Conservation (phyloP, 495 filamentous ascomycete genomes). For the Opeltia flavorubescens region DNA sequence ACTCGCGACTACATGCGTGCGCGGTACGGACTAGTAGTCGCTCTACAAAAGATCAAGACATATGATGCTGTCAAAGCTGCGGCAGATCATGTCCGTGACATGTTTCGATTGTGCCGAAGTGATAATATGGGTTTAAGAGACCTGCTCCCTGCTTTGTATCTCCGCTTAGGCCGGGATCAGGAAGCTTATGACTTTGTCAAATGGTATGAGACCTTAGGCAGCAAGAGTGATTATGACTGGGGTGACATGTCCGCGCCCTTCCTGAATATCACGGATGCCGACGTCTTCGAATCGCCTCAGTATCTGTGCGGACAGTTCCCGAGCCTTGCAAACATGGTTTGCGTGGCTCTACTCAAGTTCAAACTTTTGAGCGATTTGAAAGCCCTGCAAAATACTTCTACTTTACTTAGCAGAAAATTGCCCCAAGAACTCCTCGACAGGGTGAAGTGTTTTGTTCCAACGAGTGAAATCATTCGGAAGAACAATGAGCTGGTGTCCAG, state of each 20-base stretch:
- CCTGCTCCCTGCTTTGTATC: conserved; percentile 24
- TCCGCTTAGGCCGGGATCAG: conserved; percentile 35
- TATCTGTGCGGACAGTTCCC: conserved; percentile 9
- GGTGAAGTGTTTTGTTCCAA: conserved; percentile 2
- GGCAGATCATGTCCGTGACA: conserved; percentile 22
- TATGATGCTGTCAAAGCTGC: conserved; percentile 22
- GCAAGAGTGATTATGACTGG: conserved; percentile 23
- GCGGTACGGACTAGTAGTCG: conserved; percentile 16
- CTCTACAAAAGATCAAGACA: conserved; percentile 20
- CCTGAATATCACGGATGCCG: conserved; percentile 18
- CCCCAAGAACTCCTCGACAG: conserved; percentile 17
- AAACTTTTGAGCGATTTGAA: conserved; percentile 23
- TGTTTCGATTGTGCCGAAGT: conserved; percentile 23
- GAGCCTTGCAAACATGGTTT: conserved; percentile 15
- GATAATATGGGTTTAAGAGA: conserved; percentile 32
- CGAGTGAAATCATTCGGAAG: conserved; percentile 2
- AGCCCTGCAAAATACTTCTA: conserved; percentile 17
- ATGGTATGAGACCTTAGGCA: conserved; percentile 25
- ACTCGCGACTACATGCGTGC: conserved; percentile 31
- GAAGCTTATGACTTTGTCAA: conserved; percentile 43
- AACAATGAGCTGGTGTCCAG: conserved; percentile 12
- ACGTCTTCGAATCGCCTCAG: conserved; percentile 17
- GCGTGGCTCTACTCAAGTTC: conserved; percentile 24
- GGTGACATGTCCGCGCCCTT: conserved; percentile 19
- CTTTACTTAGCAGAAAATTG: conserved; percentile 7